These are phyloP conservation scores for Teunomyces kruisii DNA, from an alignment of 805 yeast species.

Conservation along the genomic window DNA sequence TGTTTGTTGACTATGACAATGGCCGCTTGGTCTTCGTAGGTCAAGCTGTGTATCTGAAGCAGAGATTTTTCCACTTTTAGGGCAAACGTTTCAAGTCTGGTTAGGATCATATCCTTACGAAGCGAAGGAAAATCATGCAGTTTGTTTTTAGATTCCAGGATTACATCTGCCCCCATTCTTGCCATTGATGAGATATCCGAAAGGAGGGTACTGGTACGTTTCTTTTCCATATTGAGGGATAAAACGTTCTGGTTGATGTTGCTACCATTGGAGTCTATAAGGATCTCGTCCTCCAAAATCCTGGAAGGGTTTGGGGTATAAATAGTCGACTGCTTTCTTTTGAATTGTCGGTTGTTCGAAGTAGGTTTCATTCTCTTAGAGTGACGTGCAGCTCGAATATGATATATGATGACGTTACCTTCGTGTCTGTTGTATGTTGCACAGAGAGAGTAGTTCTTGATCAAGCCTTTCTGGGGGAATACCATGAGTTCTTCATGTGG, in stretches of 20 bases:
- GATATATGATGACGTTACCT: conserved; percentile 51
- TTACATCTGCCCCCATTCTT: conserved; percentile 42
- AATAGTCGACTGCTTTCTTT: conserved; percentile 27
- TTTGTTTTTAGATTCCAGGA: conserved; percentile 23
- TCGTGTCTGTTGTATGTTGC: conserved; percentile 55
- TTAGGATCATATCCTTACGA: conserved; percentile 69
- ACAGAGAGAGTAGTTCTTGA: conserved; percentile 42
- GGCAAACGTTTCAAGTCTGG: conserved; percentile 51
- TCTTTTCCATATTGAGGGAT: conserved; percentile 42
- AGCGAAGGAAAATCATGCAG: conserved; percentile 33
- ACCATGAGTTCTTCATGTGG: conserved; percentile 54
- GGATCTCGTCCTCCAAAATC: conserved; percentile 41
- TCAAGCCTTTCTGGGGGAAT: conserved; percentile 47
- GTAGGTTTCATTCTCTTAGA: conserved; percentile 13
- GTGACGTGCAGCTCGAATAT: conserved; percentile 40
- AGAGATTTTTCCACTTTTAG: conserved; percentile 26
- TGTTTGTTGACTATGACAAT: conserved; percentile 51
- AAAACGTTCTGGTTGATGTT: conserved; percentile 18
- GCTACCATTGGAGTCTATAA: conserved; percentile 6
- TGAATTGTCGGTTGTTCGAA: conserved; percentile 13
- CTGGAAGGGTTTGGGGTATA: conserved; percentile 45
- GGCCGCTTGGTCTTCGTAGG: conserved; percentile 58
- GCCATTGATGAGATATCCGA: conserved; percentile 47
- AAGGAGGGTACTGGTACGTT: conserved; percentile 41
- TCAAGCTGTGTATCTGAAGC: conserved; percentile 38